phyloP scores from a whole-genome alignment of 306 rosid species.

The Prunus mume region DNA sequence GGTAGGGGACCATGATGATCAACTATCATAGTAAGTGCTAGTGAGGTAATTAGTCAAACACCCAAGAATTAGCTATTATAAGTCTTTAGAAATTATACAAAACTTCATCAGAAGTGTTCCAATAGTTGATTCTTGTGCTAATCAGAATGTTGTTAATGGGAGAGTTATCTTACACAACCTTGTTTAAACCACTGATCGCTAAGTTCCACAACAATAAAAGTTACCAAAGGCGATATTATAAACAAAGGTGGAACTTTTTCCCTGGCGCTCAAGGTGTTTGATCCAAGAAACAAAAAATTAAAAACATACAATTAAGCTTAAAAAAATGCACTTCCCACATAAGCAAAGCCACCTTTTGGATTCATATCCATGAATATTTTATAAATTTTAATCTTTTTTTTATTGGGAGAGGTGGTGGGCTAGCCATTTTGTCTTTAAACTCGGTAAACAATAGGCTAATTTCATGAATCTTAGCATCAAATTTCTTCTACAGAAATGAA shows the following conservation, averaged over 20 bases:
- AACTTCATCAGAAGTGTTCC: neutral
- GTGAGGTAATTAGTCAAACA: no score
- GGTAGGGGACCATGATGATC: neutral
- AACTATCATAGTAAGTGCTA: no score
- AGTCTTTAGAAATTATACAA: neutral
- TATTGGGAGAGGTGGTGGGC: neutral
- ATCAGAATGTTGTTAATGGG: neutral
- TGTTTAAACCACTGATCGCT: neutral
- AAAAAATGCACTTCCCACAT: neutral
- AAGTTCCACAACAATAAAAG: neutral
- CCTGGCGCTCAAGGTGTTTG: slow-evolving; percentile 10
- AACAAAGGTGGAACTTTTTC: slow-evolving; percentile 9
- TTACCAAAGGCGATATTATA: neutral
- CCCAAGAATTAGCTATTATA: no score
- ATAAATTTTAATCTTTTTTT: neutral
- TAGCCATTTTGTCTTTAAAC: neutral
- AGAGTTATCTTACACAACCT: neutral
- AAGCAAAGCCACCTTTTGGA: slow-evolving; percentile 1
- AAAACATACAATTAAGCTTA: neutral
- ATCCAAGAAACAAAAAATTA: slow-evolving; percentile 20
- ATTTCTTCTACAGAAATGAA: neutral
- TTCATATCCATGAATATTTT: neutral
- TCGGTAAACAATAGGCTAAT: neutral
- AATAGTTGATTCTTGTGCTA: neutral
- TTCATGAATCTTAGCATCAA: slow-evolving; percentile 4